Base-by-base conservation (phyloP, 75 land plant genomes). In the Sequoia sempervirens region DNA sequence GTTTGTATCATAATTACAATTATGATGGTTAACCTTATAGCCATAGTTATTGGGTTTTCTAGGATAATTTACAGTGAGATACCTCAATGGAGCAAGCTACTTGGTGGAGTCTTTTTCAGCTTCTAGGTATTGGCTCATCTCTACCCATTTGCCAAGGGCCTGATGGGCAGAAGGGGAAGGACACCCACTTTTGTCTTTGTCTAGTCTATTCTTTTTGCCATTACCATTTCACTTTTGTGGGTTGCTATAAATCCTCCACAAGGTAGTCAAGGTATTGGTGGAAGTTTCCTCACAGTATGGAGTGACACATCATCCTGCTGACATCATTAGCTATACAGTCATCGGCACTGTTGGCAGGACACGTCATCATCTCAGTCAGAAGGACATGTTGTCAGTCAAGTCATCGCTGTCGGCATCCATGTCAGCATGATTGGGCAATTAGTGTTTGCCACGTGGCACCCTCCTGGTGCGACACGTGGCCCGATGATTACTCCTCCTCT, bases 111-210 rank as follows among this genome's bases (percentile, higher is more conserved):
- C 68, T 92, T 92, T 86, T 92, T 92, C 82, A 92, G 93, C 75
- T 89, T 89, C 84, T 92, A 91, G 93, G 93, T 92, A 8, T 75
- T 92, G 83, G 89, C 89, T 2, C 93, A 92, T 88, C 93, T 92
- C 40, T 92, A 90, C 64, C 91, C 93, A 11, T 92, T 92, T 80
- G 92, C 92, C 26, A 93, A 93, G 86, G 95, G 95, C 10, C 86
- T 93, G 32, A 93, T 93, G 95, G 95, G 95, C 80, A 86, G 89
- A 79, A 80, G 92, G 46, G 93, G 95, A 30, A 87, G 92, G 83
- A 93, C 94, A 14, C 95, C 95, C 2, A 93, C 95, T 73, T 91
- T 93, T 82, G 88, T 92, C 81, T 92, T 85, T 75, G 92, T 93
- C n/a, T 93, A 94, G 95, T 90, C 95, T 12, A 92, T 92, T 47